A percentile compares a stretch with the other conserved stretches of the same genome.
Evolutionary conservation across 2,329 filamentous ascomycete genomes (phyloP).

Genomic region (Orbilia oligospora): DNA sequence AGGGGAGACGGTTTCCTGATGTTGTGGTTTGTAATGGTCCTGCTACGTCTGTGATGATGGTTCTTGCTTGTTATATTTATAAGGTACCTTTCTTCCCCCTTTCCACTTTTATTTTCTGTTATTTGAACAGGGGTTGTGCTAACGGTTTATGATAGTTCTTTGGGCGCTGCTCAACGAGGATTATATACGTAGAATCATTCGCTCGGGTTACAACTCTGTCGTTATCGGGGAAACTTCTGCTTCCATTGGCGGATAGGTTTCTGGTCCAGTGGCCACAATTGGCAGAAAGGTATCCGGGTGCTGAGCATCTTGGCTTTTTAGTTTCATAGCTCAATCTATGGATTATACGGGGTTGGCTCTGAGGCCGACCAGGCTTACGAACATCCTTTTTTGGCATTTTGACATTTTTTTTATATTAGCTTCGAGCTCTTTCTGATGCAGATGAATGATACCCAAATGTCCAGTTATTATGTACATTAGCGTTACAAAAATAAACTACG

Average conservation of each 20-base stretch:
- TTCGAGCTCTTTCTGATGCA: slow-evolving; percentile 4
- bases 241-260: slow-evolving; percentile 66
- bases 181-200: slow-evolving; percentile 93
- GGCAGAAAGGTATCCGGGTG: slow-evolving; percentile 60
- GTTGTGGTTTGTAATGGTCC: slow-evolving; percentile 64
- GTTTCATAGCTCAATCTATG: slow-evolving; percentile 51
- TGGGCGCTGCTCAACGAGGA: slow-evolving; percentile 75
- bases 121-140: not conserved
- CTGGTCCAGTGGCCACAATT: slow-evolving; percentile 64
- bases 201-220: slow-evolving; percentile 86
- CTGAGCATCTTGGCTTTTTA: slow-evolving; percentile 63
- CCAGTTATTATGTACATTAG: slow-evolving; percentile 60
- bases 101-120: not conserved
- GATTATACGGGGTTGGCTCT: not conserved
- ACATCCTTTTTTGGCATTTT: not conserved
- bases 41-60: slow-evolving; percentile 64
- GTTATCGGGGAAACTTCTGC: slow-evolving; percentile 83
- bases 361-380: too few relatives aligned
- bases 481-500: slow-evolving; percentile 19
- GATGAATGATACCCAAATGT: slow-evolving; percentile 51
- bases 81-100: slow-evolving; percentile 46
- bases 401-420: not conserved
- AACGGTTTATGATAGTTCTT: slow-evolving; percentile 64
- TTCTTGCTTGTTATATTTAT: slow-evolving; percentile 62
- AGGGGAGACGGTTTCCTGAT: slow-evolving; percentile 60